Conservation (phyloP, 768 basidiomycete genomes). For the Polyporus arcularius region DNA sequence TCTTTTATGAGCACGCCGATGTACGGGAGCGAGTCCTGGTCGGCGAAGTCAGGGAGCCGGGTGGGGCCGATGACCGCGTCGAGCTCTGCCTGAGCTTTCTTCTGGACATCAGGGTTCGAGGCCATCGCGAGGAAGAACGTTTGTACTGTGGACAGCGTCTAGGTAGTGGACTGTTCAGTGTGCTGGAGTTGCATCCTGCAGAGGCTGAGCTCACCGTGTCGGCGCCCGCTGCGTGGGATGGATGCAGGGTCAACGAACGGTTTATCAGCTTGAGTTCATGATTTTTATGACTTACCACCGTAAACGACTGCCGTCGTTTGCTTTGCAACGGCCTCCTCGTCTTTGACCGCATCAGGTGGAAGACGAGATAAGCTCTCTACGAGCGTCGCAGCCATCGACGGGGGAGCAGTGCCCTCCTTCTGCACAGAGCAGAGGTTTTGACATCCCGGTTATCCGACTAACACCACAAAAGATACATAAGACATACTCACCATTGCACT, state of each 20-base stretch:
- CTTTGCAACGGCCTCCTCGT: neutral
- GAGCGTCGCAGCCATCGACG: slow-evolving; percentile 4
- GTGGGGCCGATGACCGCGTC: slow-evolving; percentile 28
- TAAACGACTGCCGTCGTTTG: slow-evolving; percentile 1
- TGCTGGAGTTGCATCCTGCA: neutral
- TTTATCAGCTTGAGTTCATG: neutral
- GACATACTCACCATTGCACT: slow-evolving; percentile 1
- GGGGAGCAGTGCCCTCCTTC: neutral
- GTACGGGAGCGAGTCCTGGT: slow-evolving; percentile 25
- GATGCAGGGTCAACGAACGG: too few species aligned
- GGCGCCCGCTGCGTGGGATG: neutral
- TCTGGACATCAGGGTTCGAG: slow-evolving; percentile 27
- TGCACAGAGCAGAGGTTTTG: neutral
- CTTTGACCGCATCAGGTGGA: neutral
- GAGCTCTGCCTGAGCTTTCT: slow-evolving; percentile 31
- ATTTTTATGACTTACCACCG: neutral
- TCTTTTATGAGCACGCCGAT: slow-evolving; percentile 26
- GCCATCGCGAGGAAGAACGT: slow-evolving; percentile 35
- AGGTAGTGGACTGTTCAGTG: too few species aligned
- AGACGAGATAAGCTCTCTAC: neutral
- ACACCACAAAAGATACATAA: too few species aligned
- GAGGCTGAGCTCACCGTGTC: slow-evolving; percentile 2
- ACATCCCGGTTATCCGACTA: too few species aligned
- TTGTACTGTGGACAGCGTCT: slow-evolving; percentile 27
- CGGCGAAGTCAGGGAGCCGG: slow-evolving; percentile 27